Evolutionary conservation across 495 filamentous ascomycete genomes (phyloP).

Genomic region (Halenospora varia): DNA sequence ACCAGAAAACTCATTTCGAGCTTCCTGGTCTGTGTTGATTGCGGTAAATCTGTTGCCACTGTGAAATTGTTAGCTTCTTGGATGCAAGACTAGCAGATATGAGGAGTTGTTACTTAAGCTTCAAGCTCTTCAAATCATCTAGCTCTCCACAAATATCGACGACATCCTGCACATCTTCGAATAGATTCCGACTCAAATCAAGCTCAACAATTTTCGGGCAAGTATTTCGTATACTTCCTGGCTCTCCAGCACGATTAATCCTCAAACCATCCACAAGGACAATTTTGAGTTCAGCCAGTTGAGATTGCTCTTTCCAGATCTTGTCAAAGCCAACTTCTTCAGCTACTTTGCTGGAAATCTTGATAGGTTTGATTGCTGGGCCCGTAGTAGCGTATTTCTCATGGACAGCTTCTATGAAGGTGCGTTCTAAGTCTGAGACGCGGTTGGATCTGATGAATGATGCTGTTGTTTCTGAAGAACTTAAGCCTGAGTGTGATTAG

Average conservation of each 20-base stretch:
- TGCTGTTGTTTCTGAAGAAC: slow-evolving; percentile 61
- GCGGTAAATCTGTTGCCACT: slow-evolving; percentile 72
- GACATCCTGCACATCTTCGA: slow-evolving; percentile 62
- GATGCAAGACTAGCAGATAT: not conserved
- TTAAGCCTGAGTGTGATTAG: no score
- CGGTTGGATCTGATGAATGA: slow-evolving; percentile 84
- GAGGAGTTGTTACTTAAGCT: slow-evolving; percentile 67
- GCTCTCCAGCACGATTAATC: slow-evolving; percentile 44
- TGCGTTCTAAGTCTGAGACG: slow-evolving; percentile 56
- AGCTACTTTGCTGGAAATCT: slow-evolving; percentile 80
- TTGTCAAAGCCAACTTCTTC: slow-evolving; percentile 97
- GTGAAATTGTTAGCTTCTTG: slow-evolving; percentile 9
- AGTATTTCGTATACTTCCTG: slow-evolving; percentile 36
- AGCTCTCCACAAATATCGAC: slow-evolving; percentile 66
- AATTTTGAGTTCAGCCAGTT: slow-evolving; percentile 71
- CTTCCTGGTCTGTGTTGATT: not conserved
- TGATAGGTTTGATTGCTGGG: slow-evolving; percentile 39
- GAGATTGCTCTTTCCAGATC: slow-evolving; percentile 72
- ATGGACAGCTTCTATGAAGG: slow-evolving; percentile 74
- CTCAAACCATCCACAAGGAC: slow-evolving; percentile 75
- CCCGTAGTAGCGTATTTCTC: slow-evolving; percentile 70
- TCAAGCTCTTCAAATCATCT: slow-evolving; percentile 55
- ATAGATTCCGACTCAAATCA: slow-evolving; percentile 81
- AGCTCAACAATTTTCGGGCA: slow-evolving; percentile 72
- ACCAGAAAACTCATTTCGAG: slow-evolving; percentile 41